Evolutionary conservation across 139 green algal species (phyloP), one percentile per base, ranked within the genome.

Genomic region (Coelastrella sp.): DNA sequence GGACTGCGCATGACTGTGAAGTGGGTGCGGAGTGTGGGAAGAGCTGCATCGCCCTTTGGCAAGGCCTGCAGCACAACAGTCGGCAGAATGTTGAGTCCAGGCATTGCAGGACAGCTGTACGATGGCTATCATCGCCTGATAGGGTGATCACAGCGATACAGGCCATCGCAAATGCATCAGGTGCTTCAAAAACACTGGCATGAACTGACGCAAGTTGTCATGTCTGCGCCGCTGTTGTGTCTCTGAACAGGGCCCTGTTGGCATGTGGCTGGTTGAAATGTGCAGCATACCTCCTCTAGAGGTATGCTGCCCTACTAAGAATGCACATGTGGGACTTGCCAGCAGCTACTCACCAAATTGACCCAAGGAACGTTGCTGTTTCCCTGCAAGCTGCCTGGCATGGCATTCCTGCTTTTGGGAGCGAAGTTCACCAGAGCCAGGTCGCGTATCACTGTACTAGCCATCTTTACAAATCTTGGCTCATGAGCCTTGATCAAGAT

Each of bases 401-500:
- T 7, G 58, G 20, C 87, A 19, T 32, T 47, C 3, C 54, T 22
- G 68, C 80, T 84, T 61, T 92, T 92, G 60, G 89, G 89, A 20
- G 89, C 59, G 14, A 92, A 80, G 82, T 89, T 66, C n/a, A 92
- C 59, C 60, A 92, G 81, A 54, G 88, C 58, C 32, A 92, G 74
- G 73, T 92, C 89, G 8, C 82, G 74, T 57, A 92, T 80, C 17
- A 64, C 82, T 3, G 74, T 86, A 71, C 73, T 86, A 22, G 89
- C 82, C 11, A 86, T 19, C 74, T 92, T 89, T 3, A 92, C 22
- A 64, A 89, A 92, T 17, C 61, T 71, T 16, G 86, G 89, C 22
- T 92, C 89, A 80, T 82, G 80, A 5, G 80, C 82, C 19, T 86
- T 85, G 32, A 92, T 47, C 4, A 57, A 74, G 7, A 92, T 20